phyloP scores from a whole-genome alignment of 2,329 filamentous ascomycete species.

The Fonsecaea nubica region DNA sequence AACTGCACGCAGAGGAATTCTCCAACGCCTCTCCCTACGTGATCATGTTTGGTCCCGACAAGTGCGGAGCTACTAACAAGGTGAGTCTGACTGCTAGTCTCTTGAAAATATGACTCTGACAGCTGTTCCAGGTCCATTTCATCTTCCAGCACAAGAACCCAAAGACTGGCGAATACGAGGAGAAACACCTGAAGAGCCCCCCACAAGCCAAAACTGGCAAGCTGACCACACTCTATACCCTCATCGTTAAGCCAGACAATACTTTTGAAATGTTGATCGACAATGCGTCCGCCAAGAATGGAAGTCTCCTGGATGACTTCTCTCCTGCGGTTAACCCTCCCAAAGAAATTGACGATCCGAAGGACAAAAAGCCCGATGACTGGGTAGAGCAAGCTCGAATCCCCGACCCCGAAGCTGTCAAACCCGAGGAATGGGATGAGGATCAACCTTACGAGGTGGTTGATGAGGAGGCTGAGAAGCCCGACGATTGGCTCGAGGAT shows the following conservation, averaged over 20 bases:
- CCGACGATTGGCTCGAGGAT: conserved; percentile 93
- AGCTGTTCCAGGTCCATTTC: conserved; percentile 70
- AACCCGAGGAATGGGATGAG: conserved; percentile 99
- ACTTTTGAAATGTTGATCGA: conserved; percentile 92
- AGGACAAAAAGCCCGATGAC: conserved; percentile 91
- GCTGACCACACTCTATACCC: conserved; percentile 91
- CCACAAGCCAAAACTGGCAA: conserved; percentile 88
- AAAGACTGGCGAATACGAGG: conserved; percentile 99
- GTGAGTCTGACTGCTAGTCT: conserved; percentile 55
- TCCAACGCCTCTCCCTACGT: conserved; percentile 96
- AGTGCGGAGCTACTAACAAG: conserved; percentile 99
- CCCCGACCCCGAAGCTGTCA: conserved; percentile 86
- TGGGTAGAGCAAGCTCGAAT: conserved; percentile 97
- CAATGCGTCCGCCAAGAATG: conserved; percentile 84
- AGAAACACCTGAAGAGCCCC: conserved; percentile 92
- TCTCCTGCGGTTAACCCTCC: conserved; percentile 88
- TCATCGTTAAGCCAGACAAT: conserved; percentile 96
- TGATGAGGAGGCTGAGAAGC: conserved; percentile 87
- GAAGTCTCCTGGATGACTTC: conserved; percentile 93
- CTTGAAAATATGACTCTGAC: conserved; percentile 8
- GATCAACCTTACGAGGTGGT: conserved; percentile 96
- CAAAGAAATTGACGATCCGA: conserved; percentile 91
- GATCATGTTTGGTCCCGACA: conserved; percentile 99
- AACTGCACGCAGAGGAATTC: conserved; percentile 96
- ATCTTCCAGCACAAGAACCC: conserved; percentile 99